phyloP scores from a whole-genome alignment of 495 filamentous ascomycete species.

The Penicillium cinerascens region DNA sequence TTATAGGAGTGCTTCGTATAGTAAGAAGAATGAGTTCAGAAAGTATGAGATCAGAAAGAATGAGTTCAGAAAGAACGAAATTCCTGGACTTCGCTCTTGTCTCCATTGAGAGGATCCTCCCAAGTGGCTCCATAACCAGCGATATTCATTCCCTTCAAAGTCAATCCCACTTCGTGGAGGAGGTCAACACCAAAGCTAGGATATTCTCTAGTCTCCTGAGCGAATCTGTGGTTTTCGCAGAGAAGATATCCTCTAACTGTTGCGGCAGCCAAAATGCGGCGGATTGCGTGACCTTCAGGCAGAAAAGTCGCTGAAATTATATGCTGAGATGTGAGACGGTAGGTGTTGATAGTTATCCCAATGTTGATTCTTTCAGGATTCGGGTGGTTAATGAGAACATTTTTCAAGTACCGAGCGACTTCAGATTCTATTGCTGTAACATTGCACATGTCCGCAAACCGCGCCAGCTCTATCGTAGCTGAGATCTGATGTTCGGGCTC shows the following conservation, averaged over 20 bases:
- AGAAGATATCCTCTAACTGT: slow-evolving; percentile 10
- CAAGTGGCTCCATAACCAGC: too few species aligned
- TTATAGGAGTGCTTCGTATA: too few species aligned
- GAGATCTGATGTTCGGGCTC: slow-evolving; percentile 15
- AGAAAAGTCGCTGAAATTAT: slow-evolving; percentile 21
- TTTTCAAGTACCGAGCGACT: slow-evolving; percentile 21
- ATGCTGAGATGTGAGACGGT: slow-evolving; percentile 17
- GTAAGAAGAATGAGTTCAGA: too few species aligned
- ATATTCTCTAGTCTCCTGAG: too few species aligned
- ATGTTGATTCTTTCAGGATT: slow-evolving; percentile 5
- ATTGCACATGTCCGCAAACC: slow-evolving; percentile 24
- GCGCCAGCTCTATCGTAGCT: slow-evolving; percentile 21
- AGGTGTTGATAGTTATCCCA: slow-evolving; percentile 9
- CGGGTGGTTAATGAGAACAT: slow-evolving; percentile 12
- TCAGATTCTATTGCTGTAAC: slow-evolving; percentile 18
- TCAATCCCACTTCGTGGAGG: too few species aligned
- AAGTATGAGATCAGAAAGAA: too few species aligned
- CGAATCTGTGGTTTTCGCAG: too few species aligned
- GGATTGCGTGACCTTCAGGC: slow-evolving; percentile 20
- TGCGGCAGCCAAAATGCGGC: slow-evolving; percentile 17
- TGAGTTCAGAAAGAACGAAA: too few species aligned
- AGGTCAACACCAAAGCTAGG: too few species aligned
- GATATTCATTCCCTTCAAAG: too few species aligned
- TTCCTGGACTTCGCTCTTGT: too few species aligned
- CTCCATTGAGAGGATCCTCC: too few species aligned